These are phyloP conservation scores for Fragosphaeria purpurea DNA, from an alignment of 2,329 filamentous ascomycete species.

Conservation along the genomic window DNA sequence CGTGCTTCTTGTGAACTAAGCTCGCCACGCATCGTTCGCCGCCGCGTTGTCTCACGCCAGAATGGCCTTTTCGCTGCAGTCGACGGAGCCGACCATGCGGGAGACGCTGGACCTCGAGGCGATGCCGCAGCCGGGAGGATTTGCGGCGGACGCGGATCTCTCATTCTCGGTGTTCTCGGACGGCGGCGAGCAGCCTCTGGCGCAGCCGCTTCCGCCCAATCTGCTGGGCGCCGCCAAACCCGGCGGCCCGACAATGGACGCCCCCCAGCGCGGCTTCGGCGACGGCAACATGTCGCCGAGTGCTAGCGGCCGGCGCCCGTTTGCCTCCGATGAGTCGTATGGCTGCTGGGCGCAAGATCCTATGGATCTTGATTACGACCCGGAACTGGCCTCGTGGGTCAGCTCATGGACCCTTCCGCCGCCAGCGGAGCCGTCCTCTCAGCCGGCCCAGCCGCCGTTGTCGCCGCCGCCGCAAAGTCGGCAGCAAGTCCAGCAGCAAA, in stretches of 20 bases:
- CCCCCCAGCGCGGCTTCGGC: too few species aligned
- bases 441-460: constrained; percentile 2
- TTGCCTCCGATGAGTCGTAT: constrained; percentile 5
- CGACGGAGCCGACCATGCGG: constrained; percentile 1
- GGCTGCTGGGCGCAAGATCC: constrained; percentile 14
- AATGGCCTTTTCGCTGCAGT: constrained; percentile 7
- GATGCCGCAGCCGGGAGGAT: not conserved
- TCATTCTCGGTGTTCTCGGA: constrained; percentile 3
- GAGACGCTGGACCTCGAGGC: constrained; percentile 4
- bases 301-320: not conserved
- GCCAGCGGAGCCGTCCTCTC: not conserved
- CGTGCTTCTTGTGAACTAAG: too few species aligned
- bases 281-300: not conserved
- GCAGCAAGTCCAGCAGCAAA: not conserved
- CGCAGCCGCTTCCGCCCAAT: not conserved
- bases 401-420: constrained; percentile 9
- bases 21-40: not conserved
- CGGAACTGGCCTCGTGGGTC: constrained; percentile 16
- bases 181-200: not conserved
- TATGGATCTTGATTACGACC: constrained; percentile 21
- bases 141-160: not conserved
- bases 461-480: not conserved
- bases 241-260: too few species aligned
- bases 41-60: not conserved
- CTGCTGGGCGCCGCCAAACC: too few species aligned